Conservation (phyloP, 768 basidiomycete genomes). For the Grammothele lineata region DNA sequence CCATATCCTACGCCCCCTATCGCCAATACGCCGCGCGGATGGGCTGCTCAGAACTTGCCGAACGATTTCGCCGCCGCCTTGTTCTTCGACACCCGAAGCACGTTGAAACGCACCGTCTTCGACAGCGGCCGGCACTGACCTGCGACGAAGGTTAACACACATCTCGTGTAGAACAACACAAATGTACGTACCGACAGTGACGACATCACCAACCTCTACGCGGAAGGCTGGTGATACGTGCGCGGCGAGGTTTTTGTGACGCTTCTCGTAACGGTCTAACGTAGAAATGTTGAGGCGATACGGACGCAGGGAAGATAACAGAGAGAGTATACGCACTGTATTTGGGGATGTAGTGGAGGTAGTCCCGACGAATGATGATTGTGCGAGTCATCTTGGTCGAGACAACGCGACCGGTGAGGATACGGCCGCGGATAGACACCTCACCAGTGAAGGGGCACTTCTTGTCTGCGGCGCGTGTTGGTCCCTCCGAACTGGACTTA, state of each 20-base stretch:
- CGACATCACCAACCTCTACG: constrained; percentile 88
- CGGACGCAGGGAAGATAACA: neutral
- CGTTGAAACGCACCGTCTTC: constrained; percentile 99
- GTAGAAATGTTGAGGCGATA: constrained; percentile 1
- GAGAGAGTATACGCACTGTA: constrained; percentile 65
- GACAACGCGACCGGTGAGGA: constrained; percentile 94
- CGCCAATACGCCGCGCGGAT: constrained; percentile 7
- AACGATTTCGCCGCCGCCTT: constrained; percentile 90
- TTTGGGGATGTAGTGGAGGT: constrained; percentile 96
- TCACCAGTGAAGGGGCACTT: constrained; percentile 99
- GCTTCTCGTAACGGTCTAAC: constrained; percentile 93
- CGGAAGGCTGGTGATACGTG: constrained; percentile 99
- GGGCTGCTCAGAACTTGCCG: constrained; percentile 75
- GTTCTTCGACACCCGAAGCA: constrained; percentile 90
- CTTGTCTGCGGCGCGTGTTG: constrained; percentile 63
- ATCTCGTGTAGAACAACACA: neutral
- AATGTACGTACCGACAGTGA: constrained; percentile 83
- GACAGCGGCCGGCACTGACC: constrained; percentile 99
- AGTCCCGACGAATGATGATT: constrained; percentile 92
- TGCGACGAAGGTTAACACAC: constrained; percentile 27
- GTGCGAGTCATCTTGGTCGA: constrained; percentile 99
- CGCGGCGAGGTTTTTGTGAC: constrained; percentile 97
- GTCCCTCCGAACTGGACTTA: constrained; percentile 1
- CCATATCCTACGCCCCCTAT: constrained; percentile 21
- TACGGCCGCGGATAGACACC: constrained; percentile 97